Percentiles rank a stretch among this genome's conserved stretches.
These are phyloP conservation scores for Allantophomopsis lycopodina DNA, from an alignment of 2,329 filamentous ascomycete genomes.

Conservation along the genomic window DNA sequence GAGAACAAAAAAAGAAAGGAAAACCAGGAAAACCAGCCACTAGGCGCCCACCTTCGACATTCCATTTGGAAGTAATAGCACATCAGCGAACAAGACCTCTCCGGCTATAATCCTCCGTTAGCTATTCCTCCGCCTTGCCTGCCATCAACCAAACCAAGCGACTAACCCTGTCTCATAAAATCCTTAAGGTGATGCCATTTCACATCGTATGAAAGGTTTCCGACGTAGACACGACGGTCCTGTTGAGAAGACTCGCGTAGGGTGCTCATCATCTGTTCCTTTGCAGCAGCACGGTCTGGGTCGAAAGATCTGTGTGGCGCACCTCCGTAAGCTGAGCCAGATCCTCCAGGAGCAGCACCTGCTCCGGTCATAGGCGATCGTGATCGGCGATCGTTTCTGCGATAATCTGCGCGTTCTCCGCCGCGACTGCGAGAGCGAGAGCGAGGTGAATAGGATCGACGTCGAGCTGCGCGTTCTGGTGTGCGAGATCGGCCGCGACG, in stretches of 20 bases:
- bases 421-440: constrained; percentile 68
- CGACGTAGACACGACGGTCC: constrained; percentile 98
- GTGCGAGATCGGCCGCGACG: constrained; percentile 75
- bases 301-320: constrained; percentile 67
- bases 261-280: constrained; percentile 93
- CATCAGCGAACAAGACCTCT: constrained; percentile 98
- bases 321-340: constrained; percentile 49
- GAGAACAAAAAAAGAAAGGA: constrained; percentile 43
- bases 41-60: constrained; percentile 99
- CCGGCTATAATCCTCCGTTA: constrained; percentile 49
- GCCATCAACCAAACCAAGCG: constrained; percentile 1
- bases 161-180: constrained; percentile 98
- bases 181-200: constrained; percentile 99
- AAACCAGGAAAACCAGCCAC: constrained; percentile 66
- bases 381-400: constrained; percentile 61
- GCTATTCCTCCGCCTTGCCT: no score
- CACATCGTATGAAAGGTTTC: constrained; percentile 97
- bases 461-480: constrained; percentile 53
- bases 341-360: constrained; percentile 55
- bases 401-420: constrained; percentile 38
- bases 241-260: constrained; percentile 93
- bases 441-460: constrained; percentile 67
- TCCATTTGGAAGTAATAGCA: constrained; percentile 98
- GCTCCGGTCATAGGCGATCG: constrained; percentile 74
- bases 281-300: constrained; percentile 59